Percentiles rank a stretch among this genome's conserved stretches.
Conservation (phyloP, 2,329 filamentous ascomycete genomes). For the Penicillium sp. region DNA sequence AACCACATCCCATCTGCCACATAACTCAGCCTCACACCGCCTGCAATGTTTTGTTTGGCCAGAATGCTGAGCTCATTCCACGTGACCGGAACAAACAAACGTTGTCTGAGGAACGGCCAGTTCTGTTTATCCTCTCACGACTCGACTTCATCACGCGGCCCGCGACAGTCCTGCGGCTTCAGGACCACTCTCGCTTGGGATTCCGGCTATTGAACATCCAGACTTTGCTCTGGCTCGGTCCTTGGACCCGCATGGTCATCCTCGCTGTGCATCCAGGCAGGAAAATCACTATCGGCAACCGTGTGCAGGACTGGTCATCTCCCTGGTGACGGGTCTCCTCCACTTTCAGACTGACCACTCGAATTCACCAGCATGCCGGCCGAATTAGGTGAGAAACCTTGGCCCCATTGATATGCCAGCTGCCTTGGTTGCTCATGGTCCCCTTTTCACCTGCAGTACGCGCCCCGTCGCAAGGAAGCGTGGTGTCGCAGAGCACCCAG, state of each 20-base stretch:
- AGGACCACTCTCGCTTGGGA: conserved; percentile 6
- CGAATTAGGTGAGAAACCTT: conserved; percentile 22
- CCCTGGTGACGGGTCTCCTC: conserved; percentile 28
- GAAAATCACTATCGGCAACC: background rate
- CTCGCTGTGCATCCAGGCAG: background rate
- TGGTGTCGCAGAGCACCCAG: conserved; percentile 37
- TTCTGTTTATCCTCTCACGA: conserved; percentile 41
- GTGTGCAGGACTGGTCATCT: conserved; percentile 21
- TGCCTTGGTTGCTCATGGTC: conserved; percentile 11
- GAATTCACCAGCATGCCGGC: conserved; percentile 20
- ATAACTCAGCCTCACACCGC: background rate
- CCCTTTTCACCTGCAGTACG: conserved; percentile 26
- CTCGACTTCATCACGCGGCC: conserved; percentile 24
- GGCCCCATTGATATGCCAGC: conserved; percentile 8
- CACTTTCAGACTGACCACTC: conserved; percentile 18
- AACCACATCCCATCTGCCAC: too few species aligned
- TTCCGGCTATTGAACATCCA: background rate
- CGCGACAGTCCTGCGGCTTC: conserved; percentile 13
- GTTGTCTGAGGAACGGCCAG: conserved; percentile 44
- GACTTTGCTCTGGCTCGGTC: conserved; percentile 4
- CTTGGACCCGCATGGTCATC: conserved; percentile 17
- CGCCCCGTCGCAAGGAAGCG: conserved; percentile 40
- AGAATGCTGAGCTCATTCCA: conserved; percentile 31
- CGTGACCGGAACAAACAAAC: conserved; percentile 38
- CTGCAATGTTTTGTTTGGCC: conserved; percentile 12